Evolutionary conservation across 257 asterid species (phyloP), one percentile per base, ranked within the genome.

Genomic region (Rehmannia glutinosa): DNA sequence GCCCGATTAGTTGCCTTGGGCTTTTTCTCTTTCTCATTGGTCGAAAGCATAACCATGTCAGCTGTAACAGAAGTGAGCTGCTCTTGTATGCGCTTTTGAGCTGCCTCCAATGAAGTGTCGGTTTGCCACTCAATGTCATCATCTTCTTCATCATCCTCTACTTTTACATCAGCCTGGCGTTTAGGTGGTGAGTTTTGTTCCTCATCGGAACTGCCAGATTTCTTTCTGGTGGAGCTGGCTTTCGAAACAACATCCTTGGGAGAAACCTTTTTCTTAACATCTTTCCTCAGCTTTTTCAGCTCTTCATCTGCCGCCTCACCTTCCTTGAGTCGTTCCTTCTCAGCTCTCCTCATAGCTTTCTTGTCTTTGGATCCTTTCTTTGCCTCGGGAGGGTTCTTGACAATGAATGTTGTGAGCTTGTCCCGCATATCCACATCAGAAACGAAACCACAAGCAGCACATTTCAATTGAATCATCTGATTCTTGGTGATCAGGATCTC

Each of bases 71-170:
- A 49, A 73, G 73, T 85, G 60, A 85, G 71, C 62, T 85, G 92
- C 71, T 83, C 92, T 4, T 76, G 81, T 33, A 85, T 83, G 60
- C 86, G 75, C 39, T 74, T 73, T 6, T 67, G 82, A 2, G 92
- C 92, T 0, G 92, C 92, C 43, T 72, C 87, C 54, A 78, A 46
- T 21, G 92, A 85, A 16, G 92, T 85, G 63, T 85, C 89, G 0
- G 92, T 85, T 54, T 82, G 92, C 92, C 92, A 85, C 59, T 85
- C 75, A 23, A 85, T 66, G 52, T 75, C 86, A 28, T 84, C 87
- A 19, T 78, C 80, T 16, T 71, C 78, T n/a, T 64, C 72, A 5
- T 79, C 80, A 57, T 63, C 73, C 41, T 75, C 80, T 13, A n/a
- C 43, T 7, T 55, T 55, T 16, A 6, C 46, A 59, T 70, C 73